Conservation (phyloP, 768 basidiomycete species). For the Obba rivulosa region DNA sequence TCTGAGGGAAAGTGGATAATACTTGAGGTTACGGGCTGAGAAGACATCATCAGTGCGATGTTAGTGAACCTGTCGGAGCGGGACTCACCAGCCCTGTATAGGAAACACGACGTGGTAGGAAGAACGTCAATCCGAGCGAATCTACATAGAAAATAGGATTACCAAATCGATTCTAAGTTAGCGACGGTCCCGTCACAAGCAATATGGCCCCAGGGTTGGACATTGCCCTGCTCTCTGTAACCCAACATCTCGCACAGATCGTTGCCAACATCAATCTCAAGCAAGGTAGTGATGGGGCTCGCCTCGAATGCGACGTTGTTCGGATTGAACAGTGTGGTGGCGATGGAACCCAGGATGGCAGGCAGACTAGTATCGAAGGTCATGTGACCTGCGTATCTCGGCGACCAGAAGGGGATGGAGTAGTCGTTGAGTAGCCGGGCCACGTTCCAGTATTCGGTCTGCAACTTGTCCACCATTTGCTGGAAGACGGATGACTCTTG, state of each 20-base stretch:
- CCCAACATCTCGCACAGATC: slow-evolving; percentile 38
- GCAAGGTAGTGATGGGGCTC: slow-evolving; percentile 29
- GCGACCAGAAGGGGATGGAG: slow-evolving; percentile 35
- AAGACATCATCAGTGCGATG: neutral
- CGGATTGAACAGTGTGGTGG: slow-evolving; percentile 29
- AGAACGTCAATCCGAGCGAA: neutral
- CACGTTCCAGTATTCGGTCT: slow-evolving; percentile 13
- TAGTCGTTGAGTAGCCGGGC: slow-evolving; percentile 21
- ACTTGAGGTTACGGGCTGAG: slow-evolving; percentile 41
- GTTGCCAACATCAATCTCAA: slow-evolving; percentile 35
- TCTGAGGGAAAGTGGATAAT: slow-evolving; percentile 36
- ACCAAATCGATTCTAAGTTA: slow-evolving; percentile 44
- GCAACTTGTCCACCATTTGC: slow-evolving; percentile 16
- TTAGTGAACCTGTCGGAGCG: too few relatives aligned
- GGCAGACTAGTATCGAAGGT: slow-evolving; percentile 28
- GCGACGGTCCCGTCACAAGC: slow-evolving; percentile 39
- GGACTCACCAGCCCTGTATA: neutral
- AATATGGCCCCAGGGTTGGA: slow-evolving; percentile 37
- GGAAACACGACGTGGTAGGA: slow-evolving; percentile 8
- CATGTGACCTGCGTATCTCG: slow-evolving; percentile 39
- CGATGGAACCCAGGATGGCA: slow-evolving; percentile 18
- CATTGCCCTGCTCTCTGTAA: slow-evolving; percentile 16
- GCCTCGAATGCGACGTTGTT: slow-evolving; percentile 41
- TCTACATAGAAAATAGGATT: slow-evolving; percentile 6
- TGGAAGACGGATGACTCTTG: slow-evolving; percentile 16